Evolutionary conservation across 2,329 filamentous ascomycete species (phyloP), one percentile per base, ranked within the genome.

Genomic region (Plectosphaerella cucumerina): DNA sequence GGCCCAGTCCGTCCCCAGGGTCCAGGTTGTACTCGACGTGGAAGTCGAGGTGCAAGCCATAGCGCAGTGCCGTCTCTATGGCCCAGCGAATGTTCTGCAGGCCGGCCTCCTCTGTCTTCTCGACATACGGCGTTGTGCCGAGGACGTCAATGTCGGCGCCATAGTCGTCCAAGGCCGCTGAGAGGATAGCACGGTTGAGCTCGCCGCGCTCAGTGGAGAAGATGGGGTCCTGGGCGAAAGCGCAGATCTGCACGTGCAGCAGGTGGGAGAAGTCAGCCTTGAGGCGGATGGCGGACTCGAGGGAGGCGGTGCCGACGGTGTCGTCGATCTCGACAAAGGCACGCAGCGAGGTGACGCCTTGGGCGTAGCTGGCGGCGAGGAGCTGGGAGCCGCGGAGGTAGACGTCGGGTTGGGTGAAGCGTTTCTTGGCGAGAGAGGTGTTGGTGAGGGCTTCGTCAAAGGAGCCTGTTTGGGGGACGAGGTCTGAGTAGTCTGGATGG

Each of bases 1-100:
- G 66, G 0, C 81, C 65, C 1, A 80, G 71, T 2, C 66, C 39
- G 15, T 45, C 49, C 1, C 59, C 56, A 1, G 50, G 53, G 48
- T 84, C 76, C 3, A 89, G 69, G 51, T 84, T 83, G 62, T 90
- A 89, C 63, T 90, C 87, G 6, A 90, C 72, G 61, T 90, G 87
- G 44, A 89, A 82, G 59, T 90, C 86, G 5, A 90, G 65, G 61
- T 87, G 81, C 47, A 84, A 73, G 2, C 65, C 60, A 37, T 73
- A 61, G 20, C 67, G 54, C 35, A 84, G 61, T 2, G 83, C 82
- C 21, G 74, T 70, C 2, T 73, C 67, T 37, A 86, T 69, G 15
- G 86, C 81, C 81, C 82, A 89, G 17, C 77, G 69, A 17, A 88
- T 78, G 59, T 89, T 90, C 46, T 63, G 61, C 48, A 75, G 69